A percentile compares a stretch with the other conserved stretches of the same genome.
Evolutionary conservation across 768 basidiomycete species (phyloP).

Genomic region (Boletus tylopilopsis): DNA sequence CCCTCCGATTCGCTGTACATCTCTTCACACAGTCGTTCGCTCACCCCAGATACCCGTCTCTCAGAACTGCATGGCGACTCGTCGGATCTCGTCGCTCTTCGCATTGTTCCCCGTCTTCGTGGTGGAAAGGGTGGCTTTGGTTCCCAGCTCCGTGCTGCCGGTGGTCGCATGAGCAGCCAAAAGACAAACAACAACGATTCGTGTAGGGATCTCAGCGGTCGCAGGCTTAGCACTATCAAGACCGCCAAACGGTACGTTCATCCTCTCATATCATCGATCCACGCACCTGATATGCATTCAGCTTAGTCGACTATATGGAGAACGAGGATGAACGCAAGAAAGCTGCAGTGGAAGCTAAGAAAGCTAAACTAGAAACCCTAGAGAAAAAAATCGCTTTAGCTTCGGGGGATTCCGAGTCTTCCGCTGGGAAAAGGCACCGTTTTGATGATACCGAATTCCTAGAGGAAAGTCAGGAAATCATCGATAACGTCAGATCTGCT

Average conservation of each 20-base stretch:
- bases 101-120: conserved; percentile 67
- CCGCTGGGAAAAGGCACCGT: conserved; percentile 77
- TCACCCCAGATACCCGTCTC: conserved; percentile 30
- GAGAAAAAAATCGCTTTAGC: conserved; percentile 64
- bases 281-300: conserved; percentile 27
- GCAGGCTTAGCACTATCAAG: conserved; percentile 90
- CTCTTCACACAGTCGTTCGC: conserved; percentile 36
- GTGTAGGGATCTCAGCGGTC: conserved; percentile 87
- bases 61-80: conserved; percentile 33
- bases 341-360: conserved; percentile 71
- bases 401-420: conserved; percentile 40
- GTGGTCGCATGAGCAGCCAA: conserved; percentile 95
- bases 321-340: conserved; percentile 77
- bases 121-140: conserved; percentile 99
- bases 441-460: conserved; percentile 92
- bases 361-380: conserved; percentile 77
- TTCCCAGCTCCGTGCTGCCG: conserved; percentile 92
- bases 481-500: conserved; percentile 87
- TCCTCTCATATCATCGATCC: not conserved
- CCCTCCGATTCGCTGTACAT: conserved; percentile 38
- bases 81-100: conserved; percentile 53
- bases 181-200: conserved; percentile 95
- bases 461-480: conserved; percentile 87
- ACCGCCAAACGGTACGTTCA: conserved; percentile 86
- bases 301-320: conserved; percentile 83